A percentile compares a stretch with the other conserved stretches of the same genome.
phyloP scores from a whole-genome alignment of 2,329 filamentous ascomycete species.

The Venturia pyrina region DNA sequence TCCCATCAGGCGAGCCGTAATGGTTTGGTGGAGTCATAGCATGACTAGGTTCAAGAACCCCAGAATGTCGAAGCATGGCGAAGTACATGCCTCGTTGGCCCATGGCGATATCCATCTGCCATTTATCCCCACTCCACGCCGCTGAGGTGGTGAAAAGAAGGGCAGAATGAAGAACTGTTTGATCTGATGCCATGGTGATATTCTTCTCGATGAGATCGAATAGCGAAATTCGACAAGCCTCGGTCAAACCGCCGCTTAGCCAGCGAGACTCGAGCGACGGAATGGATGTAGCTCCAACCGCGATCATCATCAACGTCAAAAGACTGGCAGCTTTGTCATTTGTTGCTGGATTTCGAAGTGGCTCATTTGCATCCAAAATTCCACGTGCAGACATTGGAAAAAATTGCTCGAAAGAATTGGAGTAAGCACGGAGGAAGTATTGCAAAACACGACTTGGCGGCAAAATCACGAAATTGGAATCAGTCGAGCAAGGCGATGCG shows the following conservation, averaged over 20 bases:
- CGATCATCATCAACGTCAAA: slow-evolving; percentile 61
- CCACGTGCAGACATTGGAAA: slow-evolving; percentile 53
- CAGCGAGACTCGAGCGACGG: slow-evolving; percentile 55
- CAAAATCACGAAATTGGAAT: slow-evolving; percentile 55
- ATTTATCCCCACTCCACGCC: slow-evolving; percentile 66
- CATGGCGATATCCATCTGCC: slow-evolving; percentile 70
- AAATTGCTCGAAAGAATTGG: slow-evolving; percentile 56
- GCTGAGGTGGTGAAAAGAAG: slow-evolving; percentile 58
- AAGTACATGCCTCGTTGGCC: slow-evolving; percentile 65
- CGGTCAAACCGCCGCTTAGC: slow-evolving; percentile 56
- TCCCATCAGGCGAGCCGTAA: slow-evolving; percentile 2
- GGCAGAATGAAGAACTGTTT: slow-evolving; percentile 53
- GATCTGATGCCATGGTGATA: slow-evolving; percentile 56
- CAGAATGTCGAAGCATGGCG: slow-evolving; percentile 60
- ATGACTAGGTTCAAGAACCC: slow-evolving; percentile 44
- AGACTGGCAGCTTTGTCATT: slow-evolving; percentile 57
- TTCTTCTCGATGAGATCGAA: slow-evolving; percentile 65
- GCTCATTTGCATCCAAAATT: slow-evolving; percentile 54
- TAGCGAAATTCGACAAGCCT: slow-evolving; percentile 61
- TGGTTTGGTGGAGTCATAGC: slow-evolving; percentile 3
- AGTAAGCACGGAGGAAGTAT: slow-evolving; percentile 56
- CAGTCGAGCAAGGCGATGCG: slow-evolving; percentile 36
- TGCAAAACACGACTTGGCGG: slow-evolving; percentile 57
- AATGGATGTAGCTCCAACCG: slow-evolving; percentile 58
- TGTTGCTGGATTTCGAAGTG: slow-evolving; percentile 43